These are phyloP conservation scores for Discostella stelligeroides DNA, from an alignment of 108 stramenopile species.

Conservation along the genomic window DNA sequence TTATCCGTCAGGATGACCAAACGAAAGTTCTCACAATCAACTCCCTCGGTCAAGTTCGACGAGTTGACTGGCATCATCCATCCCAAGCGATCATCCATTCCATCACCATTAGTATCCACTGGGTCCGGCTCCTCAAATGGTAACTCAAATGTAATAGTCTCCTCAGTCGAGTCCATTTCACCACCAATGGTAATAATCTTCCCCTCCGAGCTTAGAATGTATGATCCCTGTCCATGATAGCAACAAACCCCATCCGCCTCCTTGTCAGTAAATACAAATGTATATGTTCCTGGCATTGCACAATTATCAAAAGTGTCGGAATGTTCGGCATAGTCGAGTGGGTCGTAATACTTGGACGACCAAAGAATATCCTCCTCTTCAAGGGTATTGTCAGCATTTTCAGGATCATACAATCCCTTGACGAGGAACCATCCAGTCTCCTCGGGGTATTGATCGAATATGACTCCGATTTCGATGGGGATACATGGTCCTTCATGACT, in stretches of 20 bases:
- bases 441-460: constrained; percentile 37
- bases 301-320: constrained; percentile 24
- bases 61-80: constrained; percentile 38
- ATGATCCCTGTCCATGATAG: constrained; percentile 35
- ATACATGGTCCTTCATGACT: constrained; percentile 29
- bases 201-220: constrained; percentile 31
- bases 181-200: constrained; percentile 29
- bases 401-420: background rate
- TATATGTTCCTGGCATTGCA: constrained; percentile 24
- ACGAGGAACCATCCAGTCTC: constrained; percentile 36
- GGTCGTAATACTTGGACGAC: constrained; percentile 30
- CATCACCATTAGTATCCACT: constrained; percentile 27
- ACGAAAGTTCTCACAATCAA: constrained; percentile 38
- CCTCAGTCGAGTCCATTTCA: constrained; percentile 22
- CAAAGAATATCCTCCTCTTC: constrained; percentile 26
- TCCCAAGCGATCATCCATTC: constrained; percentile 36
- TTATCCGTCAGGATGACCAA: constrained; percentile 27
- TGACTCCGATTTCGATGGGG: constrained; percentile 36
- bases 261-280: constrained; percentile 29
- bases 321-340: constrained; percentile 2
- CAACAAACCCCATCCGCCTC: constrained; percentile 39
- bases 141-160: constrained; percentile 22
- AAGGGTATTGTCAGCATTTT: background rate
- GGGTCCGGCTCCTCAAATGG: constrained; percentile 34
- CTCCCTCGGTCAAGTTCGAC: constrained; percentile 20